Percentiles rank a stretch among this genome's conserved stretches.
Conservation (phyloP, 2,329 filamentous ascomycete genomes). For the Gremmenia infestans region DNA sequence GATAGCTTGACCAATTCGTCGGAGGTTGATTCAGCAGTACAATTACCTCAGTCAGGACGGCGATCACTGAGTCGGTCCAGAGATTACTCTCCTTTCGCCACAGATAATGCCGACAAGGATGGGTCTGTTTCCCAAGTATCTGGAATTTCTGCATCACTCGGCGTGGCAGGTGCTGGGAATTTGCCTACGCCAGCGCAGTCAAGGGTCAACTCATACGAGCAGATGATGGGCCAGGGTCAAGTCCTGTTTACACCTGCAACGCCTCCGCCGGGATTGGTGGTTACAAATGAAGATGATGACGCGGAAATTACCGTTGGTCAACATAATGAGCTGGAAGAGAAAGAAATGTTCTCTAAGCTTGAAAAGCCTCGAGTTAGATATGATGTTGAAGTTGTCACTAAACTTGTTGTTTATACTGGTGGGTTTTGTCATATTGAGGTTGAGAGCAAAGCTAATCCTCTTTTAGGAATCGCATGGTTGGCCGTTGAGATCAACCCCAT, state of each 20-base stretch:
- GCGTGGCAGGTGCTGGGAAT: slow-evolving; percentile 33
- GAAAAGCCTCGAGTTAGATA: slow-evolving; percentile 87
- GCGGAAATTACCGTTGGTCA: slow-evolving; percentile 36
- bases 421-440: slow-evolving; percentile 32
- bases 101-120: slow-evolving; percentile 17
- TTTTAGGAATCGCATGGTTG: slow-evolving; percentile 72
- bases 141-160: slow-evolving; percentile 44
- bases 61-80: slow-evolving; percentile 5
- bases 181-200: slow-evolving; percentile 41
- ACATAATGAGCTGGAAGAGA: slow-evolving; percentile 53
- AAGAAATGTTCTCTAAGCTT: slow-evolving; percentile 77
- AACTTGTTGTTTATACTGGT: slow-evolving; percentile 92
- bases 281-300: slow-evolving; percentile 31
- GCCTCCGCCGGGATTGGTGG: slow-evolving; percentile 29
- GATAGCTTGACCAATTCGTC: slow-evolving; percentile 43
- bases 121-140: slow-evolving; percentile 25
- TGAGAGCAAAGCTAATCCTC: not conserved
- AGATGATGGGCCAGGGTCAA: slow-evolving; percentile 66
- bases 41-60: slow-evolving; percentile 10
- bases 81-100: slow-evolving; percentile 11
- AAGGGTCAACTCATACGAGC: slow-evolving; percentile 60
- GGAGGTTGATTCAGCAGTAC: slow-evolving; percentile 4
- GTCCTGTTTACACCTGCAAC: slow-evolving; percentile 34
- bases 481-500: slow-evolving; percentile 48
- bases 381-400: slow-evolving; percentile 98